These are phyloP conservation scores for Penicillium taxi DNA, from an alignment of 495 filamentous ascomycete species.

Conservation along the genomic window DNA sequence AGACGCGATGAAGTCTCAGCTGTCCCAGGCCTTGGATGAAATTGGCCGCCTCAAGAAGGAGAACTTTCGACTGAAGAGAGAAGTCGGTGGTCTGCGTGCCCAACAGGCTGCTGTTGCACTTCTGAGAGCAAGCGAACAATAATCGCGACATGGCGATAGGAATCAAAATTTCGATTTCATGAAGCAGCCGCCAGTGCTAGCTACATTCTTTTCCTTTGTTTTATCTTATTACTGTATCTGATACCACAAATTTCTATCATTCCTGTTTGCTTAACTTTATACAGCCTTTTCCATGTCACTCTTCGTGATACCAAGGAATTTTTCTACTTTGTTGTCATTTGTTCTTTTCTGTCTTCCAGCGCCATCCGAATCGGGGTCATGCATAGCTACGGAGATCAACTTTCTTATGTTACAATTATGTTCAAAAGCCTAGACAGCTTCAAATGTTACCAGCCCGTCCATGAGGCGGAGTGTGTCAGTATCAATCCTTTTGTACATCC, in stretches of 20 bases:
- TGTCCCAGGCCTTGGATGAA: slow-evolving; percentile 63
- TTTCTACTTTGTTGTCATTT: slow-evolving; percentile 15
- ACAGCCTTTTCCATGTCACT: slow-evolving; percentile 16
- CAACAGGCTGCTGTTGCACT: slow-evolving; percentile 37
- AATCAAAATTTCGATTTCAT: not conserved
- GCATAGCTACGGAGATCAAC: slow-evolving; percentile 24
- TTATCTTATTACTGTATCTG: not conserved
- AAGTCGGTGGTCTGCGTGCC: slow-evolving; percentile 44
- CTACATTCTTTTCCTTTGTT: slow-evolving; percentile 1
- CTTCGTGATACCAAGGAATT: slow-evolving; percentile 11
- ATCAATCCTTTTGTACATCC: slow-evolving; percentile 41
- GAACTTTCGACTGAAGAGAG: slow-evolving; percentile 58
- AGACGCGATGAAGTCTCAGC: slow-evolving; percentile 58
- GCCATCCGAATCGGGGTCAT: slow-evolving; percentile 12
- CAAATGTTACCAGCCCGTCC: slow-evolving; percentile 19
- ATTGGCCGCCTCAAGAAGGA: slow-evolving; percentile 67
- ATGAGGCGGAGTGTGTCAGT: slow-evolving; percentile 27
- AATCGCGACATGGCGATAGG: not conserved
- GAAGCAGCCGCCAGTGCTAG: not conserved
- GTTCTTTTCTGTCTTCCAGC: slow-evolving; percentile 15
- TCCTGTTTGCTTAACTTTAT: slow-evolving; percentile 12
- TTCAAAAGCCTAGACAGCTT: slow-evolving; percentile 24
- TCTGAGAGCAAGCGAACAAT: slow-evolving; percentile 30
- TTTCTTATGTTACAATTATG: slow-evolving; percentile 21
- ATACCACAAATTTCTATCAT: slow-evolving; percentile 7